Evolutionary conservation across 495 filamentous ascomycete species (phyloP).

Genomic region (Talaromyces adpressus): DNA sequence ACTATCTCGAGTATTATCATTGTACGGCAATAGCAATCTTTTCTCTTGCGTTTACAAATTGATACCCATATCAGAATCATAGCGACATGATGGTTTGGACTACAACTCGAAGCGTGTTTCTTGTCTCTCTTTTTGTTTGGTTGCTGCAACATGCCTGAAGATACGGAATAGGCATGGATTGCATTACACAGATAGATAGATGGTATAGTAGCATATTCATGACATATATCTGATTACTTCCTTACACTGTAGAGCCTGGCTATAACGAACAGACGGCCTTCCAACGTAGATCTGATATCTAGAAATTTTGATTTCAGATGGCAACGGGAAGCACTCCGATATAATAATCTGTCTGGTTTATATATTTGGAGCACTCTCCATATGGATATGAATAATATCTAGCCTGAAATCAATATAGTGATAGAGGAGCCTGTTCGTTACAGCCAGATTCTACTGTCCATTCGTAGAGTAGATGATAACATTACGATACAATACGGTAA

Average conservation of each 20-base stretch:
- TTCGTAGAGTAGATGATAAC: background rate
- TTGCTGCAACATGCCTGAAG: background rate
- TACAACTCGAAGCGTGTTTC: background rate
- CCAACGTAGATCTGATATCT: no score
- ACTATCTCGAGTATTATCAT: constrained; percentile 7
- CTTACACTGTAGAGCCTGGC: no score
- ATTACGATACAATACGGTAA: background rate
- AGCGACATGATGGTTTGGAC: constrained; percentile 10
- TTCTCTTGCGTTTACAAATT: constrained; percentile 7
- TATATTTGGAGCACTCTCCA: no score
- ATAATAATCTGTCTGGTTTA: no score
- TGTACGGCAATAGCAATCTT: constrained; percentile 3
- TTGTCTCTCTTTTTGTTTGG: constrained; percentile 6
- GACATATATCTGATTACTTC: background rate
- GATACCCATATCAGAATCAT: constrained; percentile 10
- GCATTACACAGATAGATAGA: constrained; percentile 7
- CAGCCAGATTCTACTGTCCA: background rate
- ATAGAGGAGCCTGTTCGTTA: background rate
- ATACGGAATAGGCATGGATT: background rate
- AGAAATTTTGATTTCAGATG: no score
- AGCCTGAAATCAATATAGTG: no score
- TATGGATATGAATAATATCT: no score
- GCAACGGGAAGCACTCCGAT: no score
- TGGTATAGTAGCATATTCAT: constrained; percentile 5
- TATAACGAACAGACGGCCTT: no score